These are phyloP conservation scores for Nakazawaea populi DNA, from an alignment of 805 yeast genomes.

Conservation along the genomic window DNA sequence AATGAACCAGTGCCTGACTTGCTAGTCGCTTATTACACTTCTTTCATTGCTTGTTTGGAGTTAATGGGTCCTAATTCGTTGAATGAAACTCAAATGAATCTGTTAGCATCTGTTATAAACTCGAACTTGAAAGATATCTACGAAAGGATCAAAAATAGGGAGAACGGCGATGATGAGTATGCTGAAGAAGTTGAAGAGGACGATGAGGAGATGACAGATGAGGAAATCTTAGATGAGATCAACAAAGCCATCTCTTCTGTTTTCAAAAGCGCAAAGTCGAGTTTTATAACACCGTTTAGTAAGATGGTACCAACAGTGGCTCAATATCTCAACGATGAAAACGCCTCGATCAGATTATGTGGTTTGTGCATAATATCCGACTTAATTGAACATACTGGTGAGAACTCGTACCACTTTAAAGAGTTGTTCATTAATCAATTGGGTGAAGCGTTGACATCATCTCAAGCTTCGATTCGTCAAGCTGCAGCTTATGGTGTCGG, in stretches of 20 bases:
- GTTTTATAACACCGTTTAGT: constrained; percentile 63
- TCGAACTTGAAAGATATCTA: constrained; percentile 60
- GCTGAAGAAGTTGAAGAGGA: constrained; percentile 81
- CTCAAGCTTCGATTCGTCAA: constrained; percentile 75
- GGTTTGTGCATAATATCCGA: constrained; percentile 81
- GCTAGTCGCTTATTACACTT: constrained; percentile 68
- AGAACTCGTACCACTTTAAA: constrained; percentile 55
- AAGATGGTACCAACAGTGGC: constrained; percentile 57
- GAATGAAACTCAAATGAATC: constrained; percentile 45
- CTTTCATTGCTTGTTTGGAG: constrained; percentile 61
- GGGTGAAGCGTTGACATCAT: constrained; percentile 58
- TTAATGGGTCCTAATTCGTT: constrained; percentile 63
- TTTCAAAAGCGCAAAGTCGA: constrained; percentile 54
- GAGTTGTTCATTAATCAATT: constrained; percentile 59
- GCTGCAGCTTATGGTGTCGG: constrained; percentile 84
- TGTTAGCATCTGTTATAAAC: constrained; percentile 54
- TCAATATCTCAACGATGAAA: constrained; percentile 57
- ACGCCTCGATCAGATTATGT: constrained; percentile 63
- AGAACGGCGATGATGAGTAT: constrained; percentile 75
- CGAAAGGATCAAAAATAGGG: constrained; percentile 67
- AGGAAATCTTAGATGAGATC: constrained; percentile 81
- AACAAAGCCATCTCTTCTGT: constrained; percentile 67
- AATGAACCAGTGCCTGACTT: constrained; percentile 83
- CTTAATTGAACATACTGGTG: constrained; percentile 73
- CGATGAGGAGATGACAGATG: constrained; percentile 84